Base-by-base conservation (phyloP, 192 early-diverging fungal species). In the Backusella westeae region DNA sequence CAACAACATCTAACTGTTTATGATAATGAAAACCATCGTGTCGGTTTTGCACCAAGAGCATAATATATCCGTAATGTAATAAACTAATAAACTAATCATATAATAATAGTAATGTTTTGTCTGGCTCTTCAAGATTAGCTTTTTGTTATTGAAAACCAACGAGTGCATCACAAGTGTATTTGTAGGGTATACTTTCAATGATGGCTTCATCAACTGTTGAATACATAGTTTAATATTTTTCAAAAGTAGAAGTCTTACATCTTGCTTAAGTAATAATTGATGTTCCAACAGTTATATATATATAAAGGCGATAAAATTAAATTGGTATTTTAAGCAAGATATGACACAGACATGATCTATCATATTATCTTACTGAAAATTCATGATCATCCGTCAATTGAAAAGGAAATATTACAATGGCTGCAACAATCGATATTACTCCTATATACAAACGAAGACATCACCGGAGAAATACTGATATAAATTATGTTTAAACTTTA, bases 1-100 rank as follows among this genome's bases (percentile, higher is more conserved):
- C 80, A 81, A 23, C 66, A 75, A 2, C 74, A 67, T 38, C 69
- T 77, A 34, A 70, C 80, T 1, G 65, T 81, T 2, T 81, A 75
- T 67, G 77, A 81, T 59, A 75, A 72, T 67, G 80, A 78, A 17
- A 77, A 74, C 8, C 49, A 44, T 23, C 59, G 74, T 15, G 49
- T 81, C 63, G 80, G 80, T 6, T 77, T 81, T 49, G 76, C 53
- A 44, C 38, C 35, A 4, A 71, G 70, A 71, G 70, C 70, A 63
- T 63, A 63, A 10, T 63, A 63, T 63, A 63, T 63, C 56, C 56
- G 21, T 63, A 44, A 44, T 14, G 26, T 26, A 59, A 59, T 10
- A 63, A 63, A 23, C 4, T 12, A 26, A 59, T 26, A 49, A 46
- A 42, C 41, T 42, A 42, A 42, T 42, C 9, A 44, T 44, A 44